These are phyloP conservation scores for Melaleuca alternifolia DNA, from an alignment of 345 rosid genomes.

Conservation along the genomic window DNA sequence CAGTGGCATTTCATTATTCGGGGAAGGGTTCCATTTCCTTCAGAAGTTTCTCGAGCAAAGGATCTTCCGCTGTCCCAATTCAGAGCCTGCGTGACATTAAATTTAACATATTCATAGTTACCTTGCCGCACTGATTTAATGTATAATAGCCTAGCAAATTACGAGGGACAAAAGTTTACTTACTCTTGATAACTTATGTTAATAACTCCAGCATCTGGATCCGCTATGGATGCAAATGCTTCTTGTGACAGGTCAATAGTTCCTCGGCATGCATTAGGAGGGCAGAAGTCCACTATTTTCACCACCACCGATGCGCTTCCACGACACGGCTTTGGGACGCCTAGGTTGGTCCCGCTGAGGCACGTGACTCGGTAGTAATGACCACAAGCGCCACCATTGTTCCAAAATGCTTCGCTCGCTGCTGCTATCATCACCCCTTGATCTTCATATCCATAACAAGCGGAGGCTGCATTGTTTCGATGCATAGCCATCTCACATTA, in stretches of 20 bases:
- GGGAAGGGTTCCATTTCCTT: too few species aligned
- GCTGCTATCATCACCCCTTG: constrained; percentile 2
- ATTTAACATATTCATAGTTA: too few species aligned
- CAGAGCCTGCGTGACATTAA: too few species aligned
- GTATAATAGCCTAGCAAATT: too few species aligned
- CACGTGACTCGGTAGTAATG: not conserved
- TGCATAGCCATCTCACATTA: not conserved
- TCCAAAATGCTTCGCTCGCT: constrained; percentile 2
- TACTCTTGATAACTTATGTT: not conserved
- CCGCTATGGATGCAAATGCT: constrained; percentile 1
- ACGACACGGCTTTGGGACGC: not conserved
- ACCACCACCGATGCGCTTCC: not conserved
- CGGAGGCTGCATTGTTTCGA: not conserved
- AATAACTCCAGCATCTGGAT: constrained; percentile 1
- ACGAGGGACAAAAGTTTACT: not conserved
- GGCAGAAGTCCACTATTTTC: constrained; percentile 2
- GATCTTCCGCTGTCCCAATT: too few species aligned
- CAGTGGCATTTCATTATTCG: too few species aligned
- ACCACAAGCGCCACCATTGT: not conserved
- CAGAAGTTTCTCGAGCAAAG: too few species aligned
- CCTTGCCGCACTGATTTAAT: too few species aligned
- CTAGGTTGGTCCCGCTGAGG: not conserved
- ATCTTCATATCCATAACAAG: not conserved
- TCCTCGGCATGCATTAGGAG: not conserved
- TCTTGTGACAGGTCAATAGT: constrained; percentile 7